Evolutionary conservation across 306 rosid species (phyloP).

Genomic region (Alnus rubra): DNA sequence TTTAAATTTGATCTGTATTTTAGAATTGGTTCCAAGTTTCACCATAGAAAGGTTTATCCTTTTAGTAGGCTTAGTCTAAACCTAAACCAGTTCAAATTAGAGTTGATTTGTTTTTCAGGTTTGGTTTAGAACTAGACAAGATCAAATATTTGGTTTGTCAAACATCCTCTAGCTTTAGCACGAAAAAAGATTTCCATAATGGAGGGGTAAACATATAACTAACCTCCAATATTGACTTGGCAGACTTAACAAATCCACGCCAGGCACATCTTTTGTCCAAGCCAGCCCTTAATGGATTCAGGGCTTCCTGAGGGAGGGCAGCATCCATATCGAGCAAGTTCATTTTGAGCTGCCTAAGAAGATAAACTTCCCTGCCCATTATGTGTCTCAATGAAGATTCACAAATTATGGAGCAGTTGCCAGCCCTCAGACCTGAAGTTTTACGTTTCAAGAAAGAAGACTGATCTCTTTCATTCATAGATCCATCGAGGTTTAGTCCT

Average conservation of each 20-base stretch:
- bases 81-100: too few species aligned
- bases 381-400: constrained; percentile 77
- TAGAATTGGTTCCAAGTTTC: not conserved
- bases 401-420: constrained; percentile 70
- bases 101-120: too few species aligned
- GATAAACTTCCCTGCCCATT: constrained; percentile 65
- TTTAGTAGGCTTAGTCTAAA: not conserved
- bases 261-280: constrained; percentile 80
- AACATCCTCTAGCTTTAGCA: not conserved
- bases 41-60: not conserved
- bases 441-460: constrained; percentile 33
- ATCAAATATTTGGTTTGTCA: not conserved
- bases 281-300: constrained; percentile 66
- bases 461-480: constrained; percentile 41
- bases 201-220: constrained; percentile 23
- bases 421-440: constrained; percentile 49
- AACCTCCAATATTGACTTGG: constrained; percentile 81
- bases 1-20: too few species aligned
- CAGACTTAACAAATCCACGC: constrained; percentile 86
- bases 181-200: not conserved
- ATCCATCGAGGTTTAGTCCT: constrained; percentile 19
- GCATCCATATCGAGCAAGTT: constrained; percentile 93
- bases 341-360: constrained; percentile 70
- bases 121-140: too few species aligned
- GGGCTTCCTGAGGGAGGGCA: constrained; percentile 66